Evolutionary conservation across 2,329 filamentous ascomycete genomes (phyloP).

Genomic region (Claviceps pusilla): DNA sequence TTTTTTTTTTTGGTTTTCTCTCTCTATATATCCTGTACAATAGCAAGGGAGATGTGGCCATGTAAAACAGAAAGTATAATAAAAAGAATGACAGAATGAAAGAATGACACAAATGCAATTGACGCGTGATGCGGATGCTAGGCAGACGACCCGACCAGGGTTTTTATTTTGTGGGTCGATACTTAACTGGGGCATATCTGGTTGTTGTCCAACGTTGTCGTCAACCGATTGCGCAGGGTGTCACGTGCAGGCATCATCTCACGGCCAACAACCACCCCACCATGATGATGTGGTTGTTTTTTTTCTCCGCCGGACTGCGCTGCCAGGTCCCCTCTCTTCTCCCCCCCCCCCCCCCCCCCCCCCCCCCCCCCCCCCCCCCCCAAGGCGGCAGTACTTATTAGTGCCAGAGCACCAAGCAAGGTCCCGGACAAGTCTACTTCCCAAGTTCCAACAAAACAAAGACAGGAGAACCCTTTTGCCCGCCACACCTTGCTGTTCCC

Average conservation of each 20-base stretch:
- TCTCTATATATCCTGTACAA: slow-evolving; percentile 18
- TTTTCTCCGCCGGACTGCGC: slow-evolving; percentile 17
- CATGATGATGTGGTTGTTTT: slow-evolving; percentile 18
- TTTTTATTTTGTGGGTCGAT: neutral
- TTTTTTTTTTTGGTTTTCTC: slow-evolving; percentile 13
- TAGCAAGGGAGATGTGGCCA: slow-evolving; percentile 15
- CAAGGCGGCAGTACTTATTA: slow-evolving; percentile 5
- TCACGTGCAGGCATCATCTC: slow-evolving; percentile 19
- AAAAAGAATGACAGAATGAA: slow-evolving; percentile 1
- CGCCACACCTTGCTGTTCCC: neutral
- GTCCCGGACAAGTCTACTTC: neutral
- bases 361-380: slow-evolving; percentile 6
- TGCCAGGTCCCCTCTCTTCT: slow-evolving; percentile 5
- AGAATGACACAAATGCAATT: neutral
- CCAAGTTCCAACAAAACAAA: slow-evolving; percentile 5
- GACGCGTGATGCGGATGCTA: neutral
- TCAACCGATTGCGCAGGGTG: slow-evolving; percentile 1
- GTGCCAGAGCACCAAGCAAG: slow-evolving; percentile 1
- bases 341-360: neutral
- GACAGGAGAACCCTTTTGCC: slow-evolving; percentile 3
- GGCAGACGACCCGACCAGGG: neutral
- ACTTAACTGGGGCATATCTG: neutral
- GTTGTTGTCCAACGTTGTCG: neutral
- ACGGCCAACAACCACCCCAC: slow-evolving; percentile 16
- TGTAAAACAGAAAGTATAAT: slow-evolving; percentile 14